Evolutionary conservation across 345 rosid genomes (phyloP).

Genomic region (Eucalyptus decipiens): DNA sequence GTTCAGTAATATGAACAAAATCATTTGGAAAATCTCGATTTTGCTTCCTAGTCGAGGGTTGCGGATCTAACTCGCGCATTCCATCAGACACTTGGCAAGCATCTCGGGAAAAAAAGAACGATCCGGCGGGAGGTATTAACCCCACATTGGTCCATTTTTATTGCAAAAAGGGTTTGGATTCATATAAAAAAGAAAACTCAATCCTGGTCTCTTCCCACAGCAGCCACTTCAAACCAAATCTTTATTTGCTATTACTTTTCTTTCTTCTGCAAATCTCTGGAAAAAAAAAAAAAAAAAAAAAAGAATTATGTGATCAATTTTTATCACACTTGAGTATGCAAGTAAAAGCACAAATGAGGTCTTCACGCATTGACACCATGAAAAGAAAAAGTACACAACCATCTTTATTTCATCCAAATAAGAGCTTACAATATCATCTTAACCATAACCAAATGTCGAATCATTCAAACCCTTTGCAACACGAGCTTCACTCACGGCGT

Average conservation of each 20-base stretch:
- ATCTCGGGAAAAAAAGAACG: background rate
- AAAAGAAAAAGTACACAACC: background rate
- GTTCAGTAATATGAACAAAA: background rate
- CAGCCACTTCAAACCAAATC: background rate
- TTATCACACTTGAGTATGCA: background rate
- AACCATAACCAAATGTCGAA: background rate
- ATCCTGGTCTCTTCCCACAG: background rate
- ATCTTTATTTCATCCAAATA: background rate
- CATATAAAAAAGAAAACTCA: background rate
- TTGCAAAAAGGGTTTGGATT: background rate
- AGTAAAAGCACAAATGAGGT: background rate
- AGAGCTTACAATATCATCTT: background rate
- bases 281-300: too few relatives aligned
- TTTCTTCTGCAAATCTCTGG: background rate
- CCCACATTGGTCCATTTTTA: background rate
- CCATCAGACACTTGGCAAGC: background rate
- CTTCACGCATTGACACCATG: background rate
- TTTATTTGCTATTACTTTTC: background rate
- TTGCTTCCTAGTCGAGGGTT: background rate
- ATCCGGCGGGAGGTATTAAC: background rate
- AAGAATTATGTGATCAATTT: too few relatives aligned
- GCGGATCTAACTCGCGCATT: background rate
- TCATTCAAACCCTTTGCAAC: background rate
- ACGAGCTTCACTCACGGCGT: rapidly evolving
- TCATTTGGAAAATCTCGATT: background rate